phyloP scores from a whole-genome alignment of 805 yeast genomes.

The Wickerhamiella domercqiae region DNA sequence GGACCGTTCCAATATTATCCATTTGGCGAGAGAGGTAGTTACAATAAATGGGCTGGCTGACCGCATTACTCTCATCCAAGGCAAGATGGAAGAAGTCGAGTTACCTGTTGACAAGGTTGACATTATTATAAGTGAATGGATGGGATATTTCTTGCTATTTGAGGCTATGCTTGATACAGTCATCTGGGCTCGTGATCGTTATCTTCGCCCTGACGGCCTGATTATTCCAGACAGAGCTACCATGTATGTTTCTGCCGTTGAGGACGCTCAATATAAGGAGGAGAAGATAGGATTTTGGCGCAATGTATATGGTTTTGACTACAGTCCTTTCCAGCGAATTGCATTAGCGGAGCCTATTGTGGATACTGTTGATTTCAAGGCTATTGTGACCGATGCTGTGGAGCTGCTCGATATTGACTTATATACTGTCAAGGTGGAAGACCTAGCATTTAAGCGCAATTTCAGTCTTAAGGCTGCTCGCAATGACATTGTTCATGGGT shows the following conservation, averaged over 20 bases:
- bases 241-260: conserved; percentile 80
- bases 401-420: conserved; percentile 71
- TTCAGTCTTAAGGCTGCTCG: conserved; percentile 61
- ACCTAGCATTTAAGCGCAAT: conserved; percentile 57
- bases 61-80: conserved; percentile 75
- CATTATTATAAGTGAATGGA: conserved; percentile 95
- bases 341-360: conserved; percentile 92
- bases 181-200: conserved; percentile 81
- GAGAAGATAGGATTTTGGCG: conserved; percentile 93
- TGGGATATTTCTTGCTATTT: conserved; percentile 92
- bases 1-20: conserved; percentile 92
- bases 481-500: conserved; percentile 73
- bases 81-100: conserved; percentile 81
- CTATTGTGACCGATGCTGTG: conserved; percentile 58
- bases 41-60: conserved; percentile 70
- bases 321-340: conserved; percentile 70
- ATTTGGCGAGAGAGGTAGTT: conserved; percentile 84
- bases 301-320: conserved; percentile 93
- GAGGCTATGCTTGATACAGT: conserved; percentile 98
- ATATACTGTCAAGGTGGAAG: conserved; percentile 72
- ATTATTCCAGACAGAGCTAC: conserved; percentile 90
- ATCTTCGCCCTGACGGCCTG: conserved; percentile 62
- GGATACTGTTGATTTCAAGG: conserved; percentile 73
- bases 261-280: conserved; percentile 80
- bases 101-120: conserved; percentile 83